A percentile compares a stretch with the other conserved stretches of the same genome.
These are phyloP conservation scores for Candida railenensis DNA, from an alignment of 805 yeast genomes.

Conservation along the genomic window DNA sequence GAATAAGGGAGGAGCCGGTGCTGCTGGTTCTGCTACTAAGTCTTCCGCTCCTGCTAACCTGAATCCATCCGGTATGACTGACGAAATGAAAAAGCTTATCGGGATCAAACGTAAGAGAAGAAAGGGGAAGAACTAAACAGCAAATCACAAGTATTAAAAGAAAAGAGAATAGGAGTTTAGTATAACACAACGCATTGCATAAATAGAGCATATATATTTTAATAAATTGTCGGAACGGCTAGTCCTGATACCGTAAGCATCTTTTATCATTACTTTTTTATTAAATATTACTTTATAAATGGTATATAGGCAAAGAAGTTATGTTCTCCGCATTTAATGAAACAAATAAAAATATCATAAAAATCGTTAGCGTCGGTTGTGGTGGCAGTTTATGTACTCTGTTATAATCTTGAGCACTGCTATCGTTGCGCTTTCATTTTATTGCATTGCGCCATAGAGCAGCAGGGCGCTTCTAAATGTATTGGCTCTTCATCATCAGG, in stretches of 20 bases:
- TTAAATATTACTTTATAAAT: background rate
- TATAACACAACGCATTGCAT: background rate
- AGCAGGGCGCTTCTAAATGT: no score
- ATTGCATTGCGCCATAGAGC: no score
- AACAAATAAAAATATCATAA: constrained; percentile 4
- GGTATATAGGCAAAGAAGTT: background rate
- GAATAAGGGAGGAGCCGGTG: constrained; percentile 34
- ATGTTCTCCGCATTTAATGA: background rate
- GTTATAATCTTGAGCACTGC: background rate
- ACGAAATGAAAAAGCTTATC: constrained; percentile 60
- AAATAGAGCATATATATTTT: constrained; percentile 1
- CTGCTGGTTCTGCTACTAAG: constrained; percentile 10
- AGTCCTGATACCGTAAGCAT: no score
- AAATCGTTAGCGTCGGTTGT: constrained; percentile 6
- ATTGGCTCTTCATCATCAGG: no score
- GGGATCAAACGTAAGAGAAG: constrained; percentile 69
- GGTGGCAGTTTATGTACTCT: background rate
- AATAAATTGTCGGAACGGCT: no score
- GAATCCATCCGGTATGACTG: constrained; percentile 41
- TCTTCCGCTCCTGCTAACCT: background rate
- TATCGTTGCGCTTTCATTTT: background rate
- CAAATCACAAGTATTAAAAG: background rate
- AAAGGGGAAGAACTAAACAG: constrained; percentile 38
- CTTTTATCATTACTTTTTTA: background rate
- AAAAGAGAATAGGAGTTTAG: background rate